Evolutionary conservation across 306 rosid genomes (phyloP), one percentile per base, ranked within the genome.

Genomic region (Prosopis cineraria): DNA sequence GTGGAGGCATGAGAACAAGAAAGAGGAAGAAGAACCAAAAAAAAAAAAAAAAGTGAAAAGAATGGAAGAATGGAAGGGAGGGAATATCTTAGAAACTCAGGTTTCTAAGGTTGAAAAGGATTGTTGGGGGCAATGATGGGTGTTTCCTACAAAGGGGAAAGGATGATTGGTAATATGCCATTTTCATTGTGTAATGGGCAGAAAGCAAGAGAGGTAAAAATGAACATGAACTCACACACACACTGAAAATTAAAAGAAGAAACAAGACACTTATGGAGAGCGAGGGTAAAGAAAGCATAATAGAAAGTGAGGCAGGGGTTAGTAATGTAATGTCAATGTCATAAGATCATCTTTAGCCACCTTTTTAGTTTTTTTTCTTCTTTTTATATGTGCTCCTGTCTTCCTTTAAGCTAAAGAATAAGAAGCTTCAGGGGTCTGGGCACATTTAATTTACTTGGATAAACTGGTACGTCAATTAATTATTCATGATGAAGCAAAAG

Each of bases 101-200:
- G 93, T 89, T 90, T 89, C 92, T 81, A 90, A 91, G 97, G 96
- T 85, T 88, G 98, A 93, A 96, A 91, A 89, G 91, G 97, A 93
- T 93, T 86, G 96, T 91, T 93, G 96, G 94, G 96, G 83, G 94
- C 96, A 96, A 96, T 96, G 98, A 96, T 96, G 99, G 87, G 91
- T 96, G 99, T 96, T 96, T 93, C 99, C 97, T 91, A 87, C 76
- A 82, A 73, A 92, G 98, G 99, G 97, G 96, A 88, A 91, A 86
- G 88, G 97, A 96, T 96, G 94, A 96, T 93, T 93, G 93, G 89
- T 88, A 89, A 91, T 93, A 92, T 89, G 92, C 97, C 96, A 95
- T 96, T 96, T 93, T 93, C 97, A 86, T 88, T 88, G 89, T 95
- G 93, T 84, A 22, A 89, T 89, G 93, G 92, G 90, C 89, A 87